phyloP scores from a whole-genome alignment of 2,329 filamentous ascomycete genomes.

The Cladophialophora carrionii region DNA sequence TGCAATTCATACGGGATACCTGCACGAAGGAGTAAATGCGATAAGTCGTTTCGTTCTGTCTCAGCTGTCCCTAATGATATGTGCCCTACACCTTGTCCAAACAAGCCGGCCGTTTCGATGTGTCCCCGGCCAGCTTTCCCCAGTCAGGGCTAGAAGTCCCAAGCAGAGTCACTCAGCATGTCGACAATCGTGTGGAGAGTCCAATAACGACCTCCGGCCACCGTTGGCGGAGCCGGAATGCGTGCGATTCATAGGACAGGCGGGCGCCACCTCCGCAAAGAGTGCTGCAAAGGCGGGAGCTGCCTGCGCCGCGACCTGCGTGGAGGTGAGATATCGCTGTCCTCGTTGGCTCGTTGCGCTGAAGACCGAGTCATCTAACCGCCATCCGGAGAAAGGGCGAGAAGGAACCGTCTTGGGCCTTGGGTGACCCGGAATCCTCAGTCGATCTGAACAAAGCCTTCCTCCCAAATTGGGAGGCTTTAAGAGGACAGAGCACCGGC shows the following conservation, averaged over 20 bases:
- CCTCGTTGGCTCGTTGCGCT: conserved; percentile 9
- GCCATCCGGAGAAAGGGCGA: conserved; percentile 21
- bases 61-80: not conserved
- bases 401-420: not conserved
- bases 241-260: conserved; percentile 9
- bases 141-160: not conserved
- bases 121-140: not conserved
- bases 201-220: conserved; percentile 5
- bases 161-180: not conserved
- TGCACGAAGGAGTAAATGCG: not conserved
- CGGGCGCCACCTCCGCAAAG: conserved; percentile 28
- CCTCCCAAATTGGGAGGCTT: not conserved
- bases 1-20: not conserved
- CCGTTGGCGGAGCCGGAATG: not conserved
- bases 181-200: conserved; percentile 12
- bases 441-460: not conserved
- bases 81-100: not conserved
- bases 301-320: conserved; percentile 5
- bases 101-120: not conserved
- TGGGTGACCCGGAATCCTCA: not conserved
- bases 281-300: conserved; percentile 6
- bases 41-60: not conserved
- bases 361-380: conserved; percentile 11
- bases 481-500: not conserved
- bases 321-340: conserved; percentile 3